Base-by-base conservation (phyloP, 1,284 basidiomycete species). In the Mrakiaceae sp. region DNA sequence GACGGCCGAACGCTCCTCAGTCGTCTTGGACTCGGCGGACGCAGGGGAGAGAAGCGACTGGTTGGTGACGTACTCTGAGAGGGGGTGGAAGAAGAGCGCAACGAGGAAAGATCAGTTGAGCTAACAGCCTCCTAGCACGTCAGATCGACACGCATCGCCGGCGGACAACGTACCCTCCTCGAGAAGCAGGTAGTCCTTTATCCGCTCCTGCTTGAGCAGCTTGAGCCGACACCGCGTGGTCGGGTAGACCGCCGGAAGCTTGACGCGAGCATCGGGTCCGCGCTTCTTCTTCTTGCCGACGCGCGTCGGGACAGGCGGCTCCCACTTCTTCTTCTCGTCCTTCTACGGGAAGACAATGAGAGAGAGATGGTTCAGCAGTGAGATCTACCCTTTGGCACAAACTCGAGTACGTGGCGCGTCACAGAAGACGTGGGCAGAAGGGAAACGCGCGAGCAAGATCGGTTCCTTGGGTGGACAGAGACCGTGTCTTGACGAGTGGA, bases 181-280 rank as follows among this genome's bases (percentile, higher is more conserved):
- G 70, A 99, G 82, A 58, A 98, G 81, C 62, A 99, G 80, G 76
- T 98, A 97, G 75, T 99, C 96, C 79, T 99, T 97, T 79, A 98
- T 97, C 67, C 96, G 87, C 76, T 99, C 81, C 81, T 90, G 84
- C 83, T 98, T 98, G 70, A 98, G 85, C 70, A 98, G 83, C 75
- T 94, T 93, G 67, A 99, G 83, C 69, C 92, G 87, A 79, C 95
- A 99, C 64, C 96, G 86, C 47, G 94, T 97, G 54, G 90, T 96
- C 12, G 95, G 95, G 76, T 84, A 93, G 39, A 99, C 90, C 14
- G 92, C 81, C 39, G 96, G 95, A 5, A 99, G 85, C 74, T 96
- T 96, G 58, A 88, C 88, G 1, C 93, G 84, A 1, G 94, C 82
- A 67, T 92, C 87, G 27, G 96, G 95, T 40, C 96, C 96, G 68